phyloP scores from a whole-genome alignment of 106 monocot species.

The Chionographis japonica region DNA sequence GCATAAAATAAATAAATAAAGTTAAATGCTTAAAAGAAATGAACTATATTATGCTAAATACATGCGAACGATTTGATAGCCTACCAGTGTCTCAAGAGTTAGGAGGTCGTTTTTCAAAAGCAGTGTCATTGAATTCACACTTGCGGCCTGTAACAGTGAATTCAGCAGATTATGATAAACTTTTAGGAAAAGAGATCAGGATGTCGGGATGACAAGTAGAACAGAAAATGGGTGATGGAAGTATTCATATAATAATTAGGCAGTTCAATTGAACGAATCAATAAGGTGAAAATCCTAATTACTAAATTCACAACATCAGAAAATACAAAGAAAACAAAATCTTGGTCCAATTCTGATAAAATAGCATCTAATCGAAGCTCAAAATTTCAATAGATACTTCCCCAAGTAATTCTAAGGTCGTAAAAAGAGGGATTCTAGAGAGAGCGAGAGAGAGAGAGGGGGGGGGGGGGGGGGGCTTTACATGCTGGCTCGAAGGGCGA shows the following conservation, averaged over 20 bases:
- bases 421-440: neutral
- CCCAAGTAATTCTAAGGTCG: neutral
- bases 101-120: conserved; percentile 52
- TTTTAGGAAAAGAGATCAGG: neutral
- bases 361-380: too few relatives aligned
- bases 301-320: too few relatives aligned
- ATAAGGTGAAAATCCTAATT: too few relatives aligned
- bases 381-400: too few relatives aligned
- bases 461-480: neutral
- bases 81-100: conserved; percentile 61
- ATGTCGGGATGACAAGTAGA: too few relatives aligned
- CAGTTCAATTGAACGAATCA: too few relatives aligned
- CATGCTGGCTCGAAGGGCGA: conserved; percentile 34
- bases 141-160: conserved; percentile 38
- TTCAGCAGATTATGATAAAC: neutral
- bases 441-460: neutral
- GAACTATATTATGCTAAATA: neutral
- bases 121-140: conserved; percentile 43
- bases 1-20: neutral
- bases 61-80: neutral
- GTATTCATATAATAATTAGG: too few relatives aligned
- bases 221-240: too few relatives aligned
- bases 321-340: too few relatives aligned
- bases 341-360: too few relatives aligned
- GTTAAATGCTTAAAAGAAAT: neutral